phyloP scores from a whole-genome alignment of 2,329 filamentous ascomycete species.

The Botrytis aclada region DNA sequence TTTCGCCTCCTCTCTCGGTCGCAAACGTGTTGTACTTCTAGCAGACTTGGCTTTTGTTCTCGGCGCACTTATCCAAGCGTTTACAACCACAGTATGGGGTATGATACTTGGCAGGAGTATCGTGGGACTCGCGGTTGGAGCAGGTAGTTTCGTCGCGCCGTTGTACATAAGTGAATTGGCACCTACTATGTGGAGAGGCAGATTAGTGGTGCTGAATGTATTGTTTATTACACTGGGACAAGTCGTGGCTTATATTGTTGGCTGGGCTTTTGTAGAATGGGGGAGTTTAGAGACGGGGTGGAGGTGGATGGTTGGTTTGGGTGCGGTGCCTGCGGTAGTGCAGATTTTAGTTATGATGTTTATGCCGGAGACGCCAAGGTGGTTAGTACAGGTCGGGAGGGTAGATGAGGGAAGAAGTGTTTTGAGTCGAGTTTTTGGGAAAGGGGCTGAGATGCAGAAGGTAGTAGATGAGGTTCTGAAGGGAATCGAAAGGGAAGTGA shows the following conservation, averaged over 20 bases:
- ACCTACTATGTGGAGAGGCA: slow-evolving; percentile 70
- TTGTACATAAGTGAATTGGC: slow-evolving; percentile 86
- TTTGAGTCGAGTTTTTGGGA: slow-evolving; percentile 61
- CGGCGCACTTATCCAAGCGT: slow-evolving; percentile 65
- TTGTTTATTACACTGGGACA: slow-evolving; percentile 86
- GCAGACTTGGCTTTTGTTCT: slow-evolving; percentile 65
- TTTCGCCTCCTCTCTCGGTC: slow-evolving; percentile 60
- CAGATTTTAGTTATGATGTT: slow-evolving; percentile 66
- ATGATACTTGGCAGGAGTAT: slow-evolving; percentile 69
- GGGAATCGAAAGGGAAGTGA: slow-evolving; percentile 70
- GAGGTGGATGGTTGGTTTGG: slow-evolving; percentile 89
- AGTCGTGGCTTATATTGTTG: slow-evolving; percentile 81
- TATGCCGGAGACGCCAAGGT: slow-evolving; percentile 87
- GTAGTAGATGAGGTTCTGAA: slow-evolving; percentile 60
- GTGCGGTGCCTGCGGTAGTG: slow-evolving; percentile 69
- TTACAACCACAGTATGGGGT: slow-evolving; percentile 51
- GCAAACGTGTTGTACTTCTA: slow-evolving; percentile 59
- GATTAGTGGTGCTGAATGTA: slow-evolving; percentile 76
- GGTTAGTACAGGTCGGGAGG: slow-evolving; percentile 70
- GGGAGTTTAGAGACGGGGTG: slow-evolving; percentile 59
- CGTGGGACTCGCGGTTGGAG: slow-evolving; percentile 70
- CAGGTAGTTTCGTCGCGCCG: slow-evolving; percentile 78
- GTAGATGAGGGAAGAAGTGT: slow-evolving; percentile 61
- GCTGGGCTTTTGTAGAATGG: slow-evolving; percentile 67
- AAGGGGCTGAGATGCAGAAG: slow-evolving; percentile 42